phyloP scores from a whole-genome alignment of 345 rosid species.

The Corchorus capsularis region DNA sequence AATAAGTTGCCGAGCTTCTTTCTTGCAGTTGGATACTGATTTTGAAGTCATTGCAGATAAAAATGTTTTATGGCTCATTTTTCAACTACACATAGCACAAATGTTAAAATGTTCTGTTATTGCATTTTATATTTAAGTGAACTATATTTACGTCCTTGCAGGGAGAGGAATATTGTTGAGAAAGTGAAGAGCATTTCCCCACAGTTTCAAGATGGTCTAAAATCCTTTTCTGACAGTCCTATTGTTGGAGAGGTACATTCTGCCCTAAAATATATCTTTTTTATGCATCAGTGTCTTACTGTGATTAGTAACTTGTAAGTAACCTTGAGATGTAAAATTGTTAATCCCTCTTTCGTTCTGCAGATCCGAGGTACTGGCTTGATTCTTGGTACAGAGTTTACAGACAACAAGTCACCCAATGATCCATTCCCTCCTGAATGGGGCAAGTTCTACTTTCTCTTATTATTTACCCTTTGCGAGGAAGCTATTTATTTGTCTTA shows the following conservation, averaged over 20 bases:
- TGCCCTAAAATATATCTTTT: background rate
- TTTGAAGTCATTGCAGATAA: background rate
- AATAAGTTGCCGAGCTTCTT: background rate
- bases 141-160: constrained; percentile 30
- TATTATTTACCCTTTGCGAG: background rate
- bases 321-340: constrained; percentile 1
- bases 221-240: constrained; percentile 80
- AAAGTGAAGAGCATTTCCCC: constrained; percentile 59
- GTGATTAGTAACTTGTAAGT: background rate
- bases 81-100: background rate
- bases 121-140: background rate
- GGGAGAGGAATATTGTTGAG: constrained; percentile 81
- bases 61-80: background rate
- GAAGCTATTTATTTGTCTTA: background rate
- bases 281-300: too few relatives aligned
- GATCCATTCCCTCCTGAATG: constrained; percentile 94
- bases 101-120: background rate
- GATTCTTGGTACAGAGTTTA: constrained; percentile 88
- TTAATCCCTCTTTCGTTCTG: constrained; percentile 23
- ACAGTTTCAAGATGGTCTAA: constrained; percentile 84
- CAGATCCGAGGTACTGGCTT: constrained; percentile 95
- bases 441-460: constrained; percentile 53
- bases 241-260: constrained; percentile 78
- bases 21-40: background rate
- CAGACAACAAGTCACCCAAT: constrained; percentile 83